phyloP scores from a whole-genome alignment of 768 basidiomycete species.

The Pleurotus platypus region DNA sequence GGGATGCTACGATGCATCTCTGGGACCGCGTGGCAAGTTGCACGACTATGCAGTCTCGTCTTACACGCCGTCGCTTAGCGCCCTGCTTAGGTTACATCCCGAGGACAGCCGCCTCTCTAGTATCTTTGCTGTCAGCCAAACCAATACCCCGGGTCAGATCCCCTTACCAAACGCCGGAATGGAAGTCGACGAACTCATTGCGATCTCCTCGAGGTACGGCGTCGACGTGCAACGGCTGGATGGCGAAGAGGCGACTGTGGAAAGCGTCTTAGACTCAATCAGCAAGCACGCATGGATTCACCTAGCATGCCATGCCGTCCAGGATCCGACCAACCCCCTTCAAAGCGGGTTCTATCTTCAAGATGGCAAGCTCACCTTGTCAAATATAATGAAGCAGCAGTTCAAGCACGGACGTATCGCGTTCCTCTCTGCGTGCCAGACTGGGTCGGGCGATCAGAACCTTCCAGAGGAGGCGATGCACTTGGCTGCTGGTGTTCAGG shows the following conservation, averaged over 20 bases:
- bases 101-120: not conserved
- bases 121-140: conserved; percentile 13
- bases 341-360: conserved; percentile 20
- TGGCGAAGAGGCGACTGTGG: conserved; percentile 12
- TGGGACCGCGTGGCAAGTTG: not conserved
- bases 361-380: conserved; percentile 17
- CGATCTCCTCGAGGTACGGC: not conserved
- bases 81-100: not conserved
- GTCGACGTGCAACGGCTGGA: not conserved
- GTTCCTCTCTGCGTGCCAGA: conserved; percentile 46
- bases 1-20: conserved; percentile 9
- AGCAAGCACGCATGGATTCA: conserved; percentile 25
- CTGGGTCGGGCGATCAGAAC: conserved; percentile 27
- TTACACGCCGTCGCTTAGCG: conserved; percentile 12
- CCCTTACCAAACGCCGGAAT: conserved; percentile 11
- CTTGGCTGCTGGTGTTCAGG: conserved; percentile 38
- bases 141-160: conserved; percentile 10
- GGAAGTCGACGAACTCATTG: conserved; percentile 12
- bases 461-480: conserved; percentile 29
- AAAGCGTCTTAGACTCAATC: conserved; percentile 11
- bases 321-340: conserved; percentile 22
- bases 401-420: conserved; percentile 28
- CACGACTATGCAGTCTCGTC: conserved; percentile 16
- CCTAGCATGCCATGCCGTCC: conserved; percentile 33
- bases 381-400: conserved; percentile 18